Evolutionary conservation across 1,139 yeast species (phyloP).

Genomic region (Blastobotrys capitulatus): DNA sequence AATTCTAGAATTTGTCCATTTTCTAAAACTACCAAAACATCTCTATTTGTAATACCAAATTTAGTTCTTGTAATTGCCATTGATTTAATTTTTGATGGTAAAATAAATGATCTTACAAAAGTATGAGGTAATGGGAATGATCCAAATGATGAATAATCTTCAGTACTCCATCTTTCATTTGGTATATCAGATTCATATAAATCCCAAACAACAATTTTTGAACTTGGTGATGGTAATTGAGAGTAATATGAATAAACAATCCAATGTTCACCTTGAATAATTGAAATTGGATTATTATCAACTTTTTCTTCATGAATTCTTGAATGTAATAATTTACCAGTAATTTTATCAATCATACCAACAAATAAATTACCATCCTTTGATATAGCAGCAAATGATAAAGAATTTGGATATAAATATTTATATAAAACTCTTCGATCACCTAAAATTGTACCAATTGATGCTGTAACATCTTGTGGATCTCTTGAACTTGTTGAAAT

Average conservation of each 20-base stretch:
- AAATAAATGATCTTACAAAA: slow-evolving; percentile 47
- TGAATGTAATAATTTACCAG: slow-evolving; percentile 59
- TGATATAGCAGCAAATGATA: slow-evolving; percentile 50
- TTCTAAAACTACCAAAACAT: slow-evolving; percentile 51
- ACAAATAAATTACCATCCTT: slow-evolving; percentile 35
- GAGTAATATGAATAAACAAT: slow-evolving; percentile 63
- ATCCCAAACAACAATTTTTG: slow-evolving; percentile 68
- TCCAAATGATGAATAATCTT: slow-evolving; percentile 36
- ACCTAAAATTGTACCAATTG: slow-evolving; percentile 66
- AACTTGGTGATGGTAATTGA: slow-evolving; percentile 44
- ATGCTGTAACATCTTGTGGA: slow-evolving; percentile 46
- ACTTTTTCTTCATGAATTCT: slow-evolving; percentile 38
- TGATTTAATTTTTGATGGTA: slow-evolving; percentile 48
- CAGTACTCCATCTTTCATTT: slow-evolving; percentile 37
- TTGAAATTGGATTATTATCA: slow-evolving; percentile 33
- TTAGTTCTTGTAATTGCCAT: slow-evolving; percentile 59
- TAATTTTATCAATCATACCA: slow-evolving; percentile 57
- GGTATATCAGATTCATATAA: slow-evolving; percentile 60
- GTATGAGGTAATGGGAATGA: slow-evolving; percentile 41
- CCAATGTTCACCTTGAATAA: slow-evolving; percentile 81
- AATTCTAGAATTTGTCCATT: slow-evolving; percentile 62
- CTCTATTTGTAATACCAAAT: slow-evolving; percentile 70
- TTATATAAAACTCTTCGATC: slow-evolving; percentile 78
- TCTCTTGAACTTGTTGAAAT: slow-evolving; percentile 39
- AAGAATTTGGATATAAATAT: slow-evolving; percentile 66